These are phyloP conservation scores for Neurospora africana DNA, from an alignment of 495 filamentous ascomycete species.

Conservation along the genomic window DNA sequence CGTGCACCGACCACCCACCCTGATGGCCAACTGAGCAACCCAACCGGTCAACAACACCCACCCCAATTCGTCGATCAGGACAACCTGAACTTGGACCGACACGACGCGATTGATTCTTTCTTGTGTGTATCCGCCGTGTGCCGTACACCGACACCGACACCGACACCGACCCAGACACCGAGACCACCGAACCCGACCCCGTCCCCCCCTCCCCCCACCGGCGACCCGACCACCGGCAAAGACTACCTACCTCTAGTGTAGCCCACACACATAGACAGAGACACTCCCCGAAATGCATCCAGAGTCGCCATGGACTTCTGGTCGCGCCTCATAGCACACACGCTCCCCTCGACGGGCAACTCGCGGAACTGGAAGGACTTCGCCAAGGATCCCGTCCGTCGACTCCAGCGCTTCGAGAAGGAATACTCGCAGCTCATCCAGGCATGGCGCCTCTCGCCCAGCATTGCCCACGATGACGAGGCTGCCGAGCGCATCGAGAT, in stretches of 20 bases:
- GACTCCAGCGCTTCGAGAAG: conserved; percentile 81
- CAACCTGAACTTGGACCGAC: neutral
- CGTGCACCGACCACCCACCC: neutral
- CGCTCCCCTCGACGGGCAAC: conserved; percentile 47
- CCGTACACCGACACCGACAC: neutral
- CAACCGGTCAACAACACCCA: neutral
- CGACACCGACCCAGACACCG: neutral
- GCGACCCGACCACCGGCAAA: neutral
- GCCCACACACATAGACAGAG: neutral
- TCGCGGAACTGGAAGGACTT: conserved; percentile 42
- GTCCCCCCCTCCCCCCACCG: neutral
- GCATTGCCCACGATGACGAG: conserved; percentile 41
- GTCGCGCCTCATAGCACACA: conserved; percentile 82
- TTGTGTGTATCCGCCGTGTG: neutral
- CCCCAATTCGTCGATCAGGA: neutral
- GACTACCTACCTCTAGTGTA: neutral
- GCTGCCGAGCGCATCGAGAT: conserved; percentile 43
- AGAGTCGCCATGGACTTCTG: conserved; percentile 46
- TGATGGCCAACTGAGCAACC: neutral
- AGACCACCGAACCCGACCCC: neutral
- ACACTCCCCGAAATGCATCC: conserved; percentile 23
- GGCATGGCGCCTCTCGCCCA: conserved; percentile 64
- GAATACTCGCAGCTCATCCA: conserved; percentile 75
- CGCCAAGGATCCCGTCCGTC: conserved; percentile 68
- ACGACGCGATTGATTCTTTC: neutral